phyloP scores from a whole-genome alignment of 2,329 filamentous ascomycete species.

The Sporothrix variecibatus region DNA sequence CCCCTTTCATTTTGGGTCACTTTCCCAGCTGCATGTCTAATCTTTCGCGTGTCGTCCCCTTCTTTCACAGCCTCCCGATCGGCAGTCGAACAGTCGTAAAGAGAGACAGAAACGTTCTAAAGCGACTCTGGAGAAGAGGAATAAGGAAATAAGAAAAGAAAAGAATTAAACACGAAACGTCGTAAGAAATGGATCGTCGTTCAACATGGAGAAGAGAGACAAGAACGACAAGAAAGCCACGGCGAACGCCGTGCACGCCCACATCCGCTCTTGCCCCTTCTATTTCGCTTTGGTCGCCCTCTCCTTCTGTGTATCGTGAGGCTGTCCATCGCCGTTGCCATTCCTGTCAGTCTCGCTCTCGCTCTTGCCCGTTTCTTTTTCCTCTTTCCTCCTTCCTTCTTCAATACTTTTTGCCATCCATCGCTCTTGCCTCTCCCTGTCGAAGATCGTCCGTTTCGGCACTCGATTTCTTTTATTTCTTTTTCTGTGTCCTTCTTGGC shows the following conservation, averaged over 20 bases:
- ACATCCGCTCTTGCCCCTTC: not conserved
- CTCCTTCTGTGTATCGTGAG: no score
- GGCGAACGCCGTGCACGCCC: conserved; percentile 1
- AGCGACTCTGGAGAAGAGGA: not conserved
- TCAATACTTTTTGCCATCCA: no score
- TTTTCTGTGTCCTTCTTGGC: not conserved
- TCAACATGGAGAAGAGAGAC: conserved; percentile 11
- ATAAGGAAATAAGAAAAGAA: not conserved
- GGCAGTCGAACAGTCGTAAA: not conserved
- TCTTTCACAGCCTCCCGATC: conserved; percentile 4
- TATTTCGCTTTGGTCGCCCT: not conserved
- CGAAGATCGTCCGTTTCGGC: no score
- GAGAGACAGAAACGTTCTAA: not conserved
- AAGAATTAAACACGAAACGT: not conserved
- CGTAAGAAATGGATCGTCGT: conserved; percentile 9
- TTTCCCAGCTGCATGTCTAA: not conserved
- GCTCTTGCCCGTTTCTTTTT: not conserved
- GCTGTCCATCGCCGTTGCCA: conserved; percentile 3
- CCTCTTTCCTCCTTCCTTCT: not conserved
- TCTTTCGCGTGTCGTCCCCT: conserved; percentile 8
- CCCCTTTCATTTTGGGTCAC: not conserved
- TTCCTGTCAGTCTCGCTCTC: conserved; percentile 6
- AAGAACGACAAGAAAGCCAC: not conserved
- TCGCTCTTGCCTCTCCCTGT: no score
- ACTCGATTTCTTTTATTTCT: no score